Evolutionary conservation across 1,284 basidiomycete genomes (phyloP), one percentile per base, ranked within the genome.

Genomic region (Cryptococcus sp.): DNA sequence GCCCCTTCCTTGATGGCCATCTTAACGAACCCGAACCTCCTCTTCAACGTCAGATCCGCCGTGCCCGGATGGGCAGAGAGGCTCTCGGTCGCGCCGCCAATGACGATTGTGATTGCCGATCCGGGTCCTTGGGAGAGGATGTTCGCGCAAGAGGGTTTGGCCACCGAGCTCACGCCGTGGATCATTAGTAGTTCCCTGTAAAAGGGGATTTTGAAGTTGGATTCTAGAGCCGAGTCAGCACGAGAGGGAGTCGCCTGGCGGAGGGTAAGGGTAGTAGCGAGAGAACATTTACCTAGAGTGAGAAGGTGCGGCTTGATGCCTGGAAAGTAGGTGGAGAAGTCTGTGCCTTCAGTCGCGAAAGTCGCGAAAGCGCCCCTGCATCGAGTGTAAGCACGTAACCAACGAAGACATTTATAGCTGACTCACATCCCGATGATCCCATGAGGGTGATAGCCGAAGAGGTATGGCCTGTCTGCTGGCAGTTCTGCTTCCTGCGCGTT

Each of bases 361-460:
- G 93, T 96, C 25, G 89, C 90, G 41, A 97, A 84, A 1, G 94
- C 93, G 47, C 93, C 93, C 87, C 91, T 93, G 64, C 0, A 20
- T 1, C 7, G 40, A 59, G 5, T 13, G 13, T 50, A 60, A 17
- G 39, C 48, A 23, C 45, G 50, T 31, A 45, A 48, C 31, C 40
- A 54, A 22, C 31, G 15, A n/a, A 23, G 46, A 46, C 19, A 31
- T 19, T 31, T 2, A 15, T 2, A 22, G 39, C 19, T 20, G 3
- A 78, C 87, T 71, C 76, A 91, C 91, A 94, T 93, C 68, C 92
- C 91, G 75, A 95, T 94, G 69, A 94, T 93, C 31, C 92, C 93
- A 78, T 97, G 93, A 17, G 93, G 93, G 79, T 97, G 93, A 78
- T 96, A 96, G 17, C 93, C 96, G 80, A 99, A 99, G 22, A 99